phyloP scores from a whole-genome alignment of 164 flowering plant species.

The Liriodendron chinense region DNA sequence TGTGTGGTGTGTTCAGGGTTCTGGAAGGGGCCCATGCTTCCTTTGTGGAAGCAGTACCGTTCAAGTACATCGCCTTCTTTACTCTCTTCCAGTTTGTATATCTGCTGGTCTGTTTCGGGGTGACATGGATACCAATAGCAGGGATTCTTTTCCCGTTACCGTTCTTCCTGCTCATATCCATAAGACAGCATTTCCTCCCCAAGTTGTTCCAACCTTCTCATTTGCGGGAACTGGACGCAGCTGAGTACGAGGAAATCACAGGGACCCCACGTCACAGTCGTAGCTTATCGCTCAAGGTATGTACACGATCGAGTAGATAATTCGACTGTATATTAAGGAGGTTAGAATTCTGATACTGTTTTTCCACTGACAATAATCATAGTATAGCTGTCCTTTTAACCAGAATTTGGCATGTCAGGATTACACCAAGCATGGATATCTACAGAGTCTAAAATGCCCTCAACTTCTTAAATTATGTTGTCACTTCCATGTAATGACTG shows the following conservation, averaged over 20 bases:
- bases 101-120: conserved; percentile 62
- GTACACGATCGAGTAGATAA: no score
- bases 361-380: no score
- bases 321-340: no score
- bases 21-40: conserved; percentile 63
- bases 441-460: no score
- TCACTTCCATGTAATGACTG: no score
- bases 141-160: conserved; percentile 83
- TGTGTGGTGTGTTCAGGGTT: conserved; percentile 37
- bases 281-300: conserved; percentile 40
- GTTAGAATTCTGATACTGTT: no score
- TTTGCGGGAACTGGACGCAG: conserved; percentile 72
- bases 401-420: no score
- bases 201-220: conserved; percentile 49
- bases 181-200: conserved; percentile 68
- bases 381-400: no score
- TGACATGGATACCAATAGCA: conserved; percentile 85
- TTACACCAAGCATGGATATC: no score
- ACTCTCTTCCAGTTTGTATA: conserved; percentile 60
- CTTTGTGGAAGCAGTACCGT: conserved; percentile 70
- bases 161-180: conserved; percentile 65
- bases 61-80: conserved; percentile 48
- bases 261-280: conserved; percentile 38
- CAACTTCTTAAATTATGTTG: no score
- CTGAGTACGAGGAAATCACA: conserved; percentile 73